Evolutionary conservation across 441 rosid genomes (phyloP).

Genomic region (Pelargonium australe): DNA sequence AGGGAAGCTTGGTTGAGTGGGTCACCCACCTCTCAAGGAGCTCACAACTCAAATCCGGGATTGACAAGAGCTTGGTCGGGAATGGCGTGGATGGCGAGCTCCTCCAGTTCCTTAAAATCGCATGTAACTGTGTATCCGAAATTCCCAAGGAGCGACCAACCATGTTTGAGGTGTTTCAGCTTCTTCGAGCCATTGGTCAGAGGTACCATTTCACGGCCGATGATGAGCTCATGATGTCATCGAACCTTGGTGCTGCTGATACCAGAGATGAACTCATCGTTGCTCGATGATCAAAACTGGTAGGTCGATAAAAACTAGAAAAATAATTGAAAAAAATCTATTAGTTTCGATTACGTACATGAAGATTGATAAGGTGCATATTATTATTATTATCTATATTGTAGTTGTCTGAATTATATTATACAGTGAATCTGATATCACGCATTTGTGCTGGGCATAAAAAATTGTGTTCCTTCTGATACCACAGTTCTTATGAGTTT

Average conservation of each 20-base stretch:
- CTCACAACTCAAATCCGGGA: background rate
- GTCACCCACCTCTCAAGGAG: background rate
- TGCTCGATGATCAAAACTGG: background rate
- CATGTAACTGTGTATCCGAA: background rate
- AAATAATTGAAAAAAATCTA: background rate
- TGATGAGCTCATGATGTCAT: background rate
- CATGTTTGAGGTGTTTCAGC: conserved; percentile 6
- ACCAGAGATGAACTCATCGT: conserved; percentile 1
- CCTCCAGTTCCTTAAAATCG: background rate
- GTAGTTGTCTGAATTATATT: too few relatives aligned
- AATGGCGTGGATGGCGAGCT: background rate
- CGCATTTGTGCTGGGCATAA: too few relatives aligned
- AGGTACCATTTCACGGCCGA: background rate
- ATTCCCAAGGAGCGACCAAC: background rate
- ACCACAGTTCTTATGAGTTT: too few relatives aligned
- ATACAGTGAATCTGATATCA: too few relatives aligned
- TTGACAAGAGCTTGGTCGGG: background rate
- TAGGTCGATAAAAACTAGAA: background rate
- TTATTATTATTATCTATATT: background rate
- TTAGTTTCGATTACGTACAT: background rate
- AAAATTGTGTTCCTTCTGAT: too few relatives aligned
- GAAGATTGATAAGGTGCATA: background rate
- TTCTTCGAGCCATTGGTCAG: background rate
- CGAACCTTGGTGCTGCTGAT: background rate
- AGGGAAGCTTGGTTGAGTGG: background rate